A percentile compares a stretch with the other conserved stretches of the same genome.
Conservation (phyloP, 1,284 basidiomycete genomes). For the Moniliophthora roreri region DNA sequence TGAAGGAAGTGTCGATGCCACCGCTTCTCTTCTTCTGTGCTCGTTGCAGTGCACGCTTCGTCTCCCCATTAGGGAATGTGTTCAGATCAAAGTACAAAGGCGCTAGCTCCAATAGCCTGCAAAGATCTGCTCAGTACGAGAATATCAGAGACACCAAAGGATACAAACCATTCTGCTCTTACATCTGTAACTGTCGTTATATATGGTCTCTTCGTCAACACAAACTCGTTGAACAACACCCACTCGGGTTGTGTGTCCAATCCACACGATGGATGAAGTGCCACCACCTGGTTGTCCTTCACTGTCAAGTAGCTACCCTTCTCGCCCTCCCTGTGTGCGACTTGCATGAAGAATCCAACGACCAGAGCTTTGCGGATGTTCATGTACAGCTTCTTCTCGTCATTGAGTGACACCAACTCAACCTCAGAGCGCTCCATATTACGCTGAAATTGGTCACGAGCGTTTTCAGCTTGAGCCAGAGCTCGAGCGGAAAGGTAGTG, state of each 20-base stretch:
- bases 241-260: slow-evolving; percentile 94
- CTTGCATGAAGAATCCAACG: slow-evolving; percentile 98
- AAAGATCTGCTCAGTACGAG: neutral
- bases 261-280: slow-evolving; percentile 94
- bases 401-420: slow-evolving; percentile 75
- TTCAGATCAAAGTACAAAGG: slow-evolving; percentile 77
- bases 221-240: slow-evolving; percentile 98
- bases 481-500: slow-evolving; percentile 89
- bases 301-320: slow-evolving; percentile 86
- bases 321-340: slow-evolving; percentile 94
- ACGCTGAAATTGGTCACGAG: slow-evolving; percentile 88
- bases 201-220: slow-evolving; percentile 86
- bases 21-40: slow-evolving; percentile 36
- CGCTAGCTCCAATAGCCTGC: slow-evolving; percentile 84
- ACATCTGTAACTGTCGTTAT: slow-evolving; percentile 94
- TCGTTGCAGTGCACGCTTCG: slow-evolving; percentile 65
- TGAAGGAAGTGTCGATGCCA: neutral
- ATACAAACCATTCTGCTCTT: slow-evolving; percentile 79
- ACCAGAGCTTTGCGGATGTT: slow-evolving; percentile 87
- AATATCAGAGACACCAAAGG: neutral
- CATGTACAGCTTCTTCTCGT: slow-evolving; percentile 78
- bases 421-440: slow-evolving; percentile 94
- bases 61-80: slow-evolving; percentile 70
- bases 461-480: slow-evolving; percentile 92
- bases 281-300: slow-evolving; percentile 94